phyloP scores from a whole-genome alignment of 176 grass and related monocot species.

The Aegilops bicornis region DNA sequence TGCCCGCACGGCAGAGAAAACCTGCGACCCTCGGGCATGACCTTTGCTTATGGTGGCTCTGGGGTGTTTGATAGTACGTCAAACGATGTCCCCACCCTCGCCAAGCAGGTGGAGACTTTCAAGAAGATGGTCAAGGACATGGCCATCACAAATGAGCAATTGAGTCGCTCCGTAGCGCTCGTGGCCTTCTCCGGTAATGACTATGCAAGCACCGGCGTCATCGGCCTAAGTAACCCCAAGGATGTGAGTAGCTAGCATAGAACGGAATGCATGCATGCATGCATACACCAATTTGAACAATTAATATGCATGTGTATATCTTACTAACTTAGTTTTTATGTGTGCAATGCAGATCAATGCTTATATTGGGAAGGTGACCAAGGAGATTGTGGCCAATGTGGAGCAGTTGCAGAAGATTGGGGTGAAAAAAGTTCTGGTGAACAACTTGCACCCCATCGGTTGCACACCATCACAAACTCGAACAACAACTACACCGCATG shows the following conservation, averaged over 20 bases:
- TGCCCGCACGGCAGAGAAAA: neutral
- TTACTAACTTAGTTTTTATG: neutral
- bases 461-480: conserved; percentile 30
- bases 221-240: neutral
- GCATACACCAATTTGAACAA: neutral
- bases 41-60: conserved; percentile 52
- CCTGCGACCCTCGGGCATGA: conserved; percentile 40
- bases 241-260: neutral
- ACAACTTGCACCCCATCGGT: conserved; percentile 35
- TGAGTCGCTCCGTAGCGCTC: conserved; percentile 6
- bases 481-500: conserved; percentile 32
- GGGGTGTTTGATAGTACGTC: conserved; percentile 14
- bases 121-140: neutral
- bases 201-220: neutral
- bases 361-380: conserved; percentile 6
- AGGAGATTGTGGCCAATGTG: conserved; percentile 12
- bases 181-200: conserved; percentile 37
- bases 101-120: neutral
- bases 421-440: conserved; percentile 31
- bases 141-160: neutral
- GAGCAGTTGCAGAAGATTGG: neutral
- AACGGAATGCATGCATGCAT: neutral
- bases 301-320: neutral
- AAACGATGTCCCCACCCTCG: neutral
- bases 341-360: neutral